These are phyloP conservation scores for Boletus patriciae DNA, from an alignment of 768 basidiomycete genomes.

Conservation along the genomic window DNA sequence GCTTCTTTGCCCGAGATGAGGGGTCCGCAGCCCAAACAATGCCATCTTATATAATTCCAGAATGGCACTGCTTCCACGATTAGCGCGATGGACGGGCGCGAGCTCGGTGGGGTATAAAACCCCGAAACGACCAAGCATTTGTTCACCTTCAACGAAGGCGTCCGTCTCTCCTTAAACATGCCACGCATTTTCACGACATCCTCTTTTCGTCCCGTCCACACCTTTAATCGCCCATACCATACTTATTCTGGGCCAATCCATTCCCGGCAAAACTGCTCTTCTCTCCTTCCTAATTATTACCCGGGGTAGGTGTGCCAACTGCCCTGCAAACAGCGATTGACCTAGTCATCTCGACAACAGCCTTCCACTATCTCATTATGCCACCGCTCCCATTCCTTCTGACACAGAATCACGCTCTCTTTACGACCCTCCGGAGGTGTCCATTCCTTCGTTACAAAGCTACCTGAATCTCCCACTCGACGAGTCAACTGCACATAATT, in stretches of 20 bases:
- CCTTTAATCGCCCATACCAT: background rate
- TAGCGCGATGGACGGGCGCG: background rate
- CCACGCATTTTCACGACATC: background rate
- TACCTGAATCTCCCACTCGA: background rate
- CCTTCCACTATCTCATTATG: background rate
- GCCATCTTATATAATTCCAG: constrained; percentile 4
- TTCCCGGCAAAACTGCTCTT: background rate
- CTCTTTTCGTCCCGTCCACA: background rate
- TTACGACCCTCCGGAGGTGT: background rate
- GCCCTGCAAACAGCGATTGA: background rate
- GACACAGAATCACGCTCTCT: background rate
- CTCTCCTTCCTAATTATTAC: background rate
- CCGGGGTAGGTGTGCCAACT: constrained; percentile 2
- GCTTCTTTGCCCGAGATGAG: background rate
- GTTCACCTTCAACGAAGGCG: background rate
- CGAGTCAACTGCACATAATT: background rate
- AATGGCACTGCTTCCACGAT: background rate
- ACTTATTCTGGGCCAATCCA: background rate
- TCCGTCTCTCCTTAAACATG: background rate
- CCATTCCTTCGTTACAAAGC: background rate
- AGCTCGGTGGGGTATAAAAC: background rate
- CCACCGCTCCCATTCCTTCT: background rate
- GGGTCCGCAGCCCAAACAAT: background rate
- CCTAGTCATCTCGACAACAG: background rate
- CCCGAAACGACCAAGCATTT: background rate